Conservation (phyloP, 2,329 filamentous ascomycete genomes). For the Colletotrichum magnum region DNA sequence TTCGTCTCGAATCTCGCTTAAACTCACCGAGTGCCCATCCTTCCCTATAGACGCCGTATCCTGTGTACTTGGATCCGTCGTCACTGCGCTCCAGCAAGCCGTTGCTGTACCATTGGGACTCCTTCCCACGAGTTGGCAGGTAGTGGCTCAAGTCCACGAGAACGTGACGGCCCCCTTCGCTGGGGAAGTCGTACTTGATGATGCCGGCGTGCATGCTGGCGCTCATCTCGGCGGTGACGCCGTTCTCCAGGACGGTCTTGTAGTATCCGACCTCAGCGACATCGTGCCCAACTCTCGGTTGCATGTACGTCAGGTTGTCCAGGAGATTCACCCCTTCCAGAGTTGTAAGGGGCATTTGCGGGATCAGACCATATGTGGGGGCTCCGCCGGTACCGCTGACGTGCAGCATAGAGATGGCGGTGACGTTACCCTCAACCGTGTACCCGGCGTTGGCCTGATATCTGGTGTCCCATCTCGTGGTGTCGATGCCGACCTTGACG, state of each 20-base stretch:
- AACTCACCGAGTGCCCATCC: slow-evolving; percentile 55
- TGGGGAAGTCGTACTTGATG: slow-evolving; percentile 65
- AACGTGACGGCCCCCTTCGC: slow-evolving; percentile 55
- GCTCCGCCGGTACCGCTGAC: slow-evolving; percentile 71
- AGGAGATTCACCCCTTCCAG: slow-evolving; percentile 60
- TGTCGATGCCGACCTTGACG: slow-evolving; percentile 61
- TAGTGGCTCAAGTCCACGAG: slow-evolving; percentile 65
- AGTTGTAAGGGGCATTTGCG: slow-evolving; percentile 61
- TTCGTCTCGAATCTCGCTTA: no score
- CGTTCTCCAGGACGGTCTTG: slow-evolving; percentile 63
- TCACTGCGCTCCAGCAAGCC: slow-evolving; percentile 55
- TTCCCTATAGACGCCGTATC: slow-evolving; percentile 62
- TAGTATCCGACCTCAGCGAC: slow-evolving; percentile 68
- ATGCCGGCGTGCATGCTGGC: slow-evolving; percentile 65
- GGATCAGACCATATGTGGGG: slow-evolving; percentile 70
- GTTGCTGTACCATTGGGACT: slow-evolving; percentile 58
- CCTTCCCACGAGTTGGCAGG: slow-evolving; percentile 56
- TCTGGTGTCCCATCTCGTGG: slow-evolving; percentile 45
- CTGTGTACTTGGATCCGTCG: slow-evolving; percentile 57
- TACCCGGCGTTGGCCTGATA: slow-evolving; percentile 53
- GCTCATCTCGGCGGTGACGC: slow-evolving; percentile 63
- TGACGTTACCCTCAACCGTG: slow-evolving; percentile 59
- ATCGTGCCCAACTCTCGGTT: slow-evolving; percentile 54
- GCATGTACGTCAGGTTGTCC: slow-evolving; percentile 65
- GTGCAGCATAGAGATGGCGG: slow-evolving; percentile 67